A percentile compares a stretch with the other conserved stretches of the same genome.
These are phyloP conservation scores for Aspergillus jensenii DNA, from an alignment of 2,329 filamentous ascomycete species.

Conservation along the genomic window DNA sequence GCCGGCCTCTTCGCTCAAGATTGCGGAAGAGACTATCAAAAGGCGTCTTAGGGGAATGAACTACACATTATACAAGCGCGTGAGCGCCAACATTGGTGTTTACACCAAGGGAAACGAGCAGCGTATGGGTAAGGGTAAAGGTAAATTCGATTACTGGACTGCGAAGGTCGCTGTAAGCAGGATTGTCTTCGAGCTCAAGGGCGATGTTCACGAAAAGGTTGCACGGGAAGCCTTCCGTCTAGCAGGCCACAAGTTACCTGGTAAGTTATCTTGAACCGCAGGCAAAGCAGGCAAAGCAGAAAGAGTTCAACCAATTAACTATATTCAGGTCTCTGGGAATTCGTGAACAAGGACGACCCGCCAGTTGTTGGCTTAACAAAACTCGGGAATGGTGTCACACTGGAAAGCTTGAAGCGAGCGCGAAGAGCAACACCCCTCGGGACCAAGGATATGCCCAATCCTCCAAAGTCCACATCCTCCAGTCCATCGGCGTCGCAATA, in stretches of 20 bases:
- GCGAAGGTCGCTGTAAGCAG: slow-evolving; percentile 85
- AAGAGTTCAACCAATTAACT: slow-evolving; percentile 19
- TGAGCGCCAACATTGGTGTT: slow-evolving; percentile 90
- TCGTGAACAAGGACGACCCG: slow-evolving; percentile 88
- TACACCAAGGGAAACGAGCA: slow-evolving; percentile 95
- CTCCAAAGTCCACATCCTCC: slow-evolving; percentile 36
- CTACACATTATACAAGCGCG: slow-evolving; percentile 87
- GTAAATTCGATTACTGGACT: slow-evolving; percentile 95
- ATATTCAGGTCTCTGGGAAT: slow-evolving; percentile 66
- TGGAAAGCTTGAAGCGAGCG: slow-evolving; percentile 80
- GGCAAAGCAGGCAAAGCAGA: not conserved
- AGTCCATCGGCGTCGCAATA: slow-evolving; percentile 38
- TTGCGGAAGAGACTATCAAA: slow-evolving; percentile 92
- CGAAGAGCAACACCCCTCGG: slow-evolving; percentile 62
- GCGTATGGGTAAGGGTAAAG: slow-evolving; percentile 99
- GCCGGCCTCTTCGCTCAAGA: slow-evolving; percentile 79
- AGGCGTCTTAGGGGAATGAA: slow-evolving; percentile 83
- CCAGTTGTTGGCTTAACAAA: slow-evolving; percentile 92
- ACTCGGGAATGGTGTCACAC: slow-evolving; percentile 73
- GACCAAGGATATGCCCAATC: slow-evolving; percentile 28
- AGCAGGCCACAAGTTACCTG: slow-evolving; percentile 91
- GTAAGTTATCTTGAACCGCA: slow-evolving; percentile 50
- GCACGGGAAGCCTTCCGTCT: slow-evolving; percentile 90
- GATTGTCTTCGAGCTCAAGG: slow-evolving; percentile 88
- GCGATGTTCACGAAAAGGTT: slow-evolving; percentile 90